Base-by-base conservation (phyloP, 2,329 filamentous ascomycete genomes). In the Claviceps pazoutovae region DNA sequence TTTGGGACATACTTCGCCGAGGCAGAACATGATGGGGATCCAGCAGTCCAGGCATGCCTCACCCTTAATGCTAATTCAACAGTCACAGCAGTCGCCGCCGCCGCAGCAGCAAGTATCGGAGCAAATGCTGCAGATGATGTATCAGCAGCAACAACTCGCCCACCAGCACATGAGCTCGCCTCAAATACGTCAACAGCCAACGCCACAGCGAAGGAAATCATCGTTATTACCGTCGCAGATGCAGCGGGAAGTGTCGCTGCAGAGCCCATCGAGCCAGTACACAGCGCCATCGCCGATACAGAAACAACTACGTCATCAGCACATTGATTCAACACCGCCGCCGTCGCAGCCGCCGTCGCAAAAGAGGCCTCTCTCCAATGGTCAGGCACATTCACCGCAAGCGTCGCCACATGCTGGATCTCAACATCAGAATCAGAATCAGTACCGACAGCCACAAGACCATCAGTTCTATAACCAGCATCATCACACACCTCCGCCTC, bases 221-320 rank as follows among this genome's bases (percentile, higher is more conserved):
- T 46, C 46, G 26, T 21, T 53, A 21, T 39, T 53, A 23, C 48
- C 54, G 21, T 52, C 51, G n/a, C 58, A 58, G 43, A 52, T 51
- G 47, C 54, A 55, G 50, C 43, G 50, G 37, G 49, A 55, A 9
- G 49, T 55, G 26, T 53, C 53, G 34, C 19, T 58, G 17, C 56
- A 57, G 23, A 48, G 51, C 5, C 53, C 48, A 23, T 26, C 44
- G 36, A 50, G 48, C 14, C 50, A 53, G 13, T 56, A 56, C 23
- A 44, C 54, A 8, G 49, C 53, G 23, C 52, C 46, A 9, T 56
- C 54, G 7, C 54, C 54, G 5, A 51, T 53, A 49, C 52, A 54
- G 30, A 50, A 54, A 43, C 68, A 68, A 42, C 61, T 64, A 37
- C 60, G 61, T 21, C 56, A 60, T 46, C 59, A 59, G 44, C 61